phyloP scores from a whole-genome alignment of 73 alveolate genomes.

The Durusdinium trenchii region DNA sequence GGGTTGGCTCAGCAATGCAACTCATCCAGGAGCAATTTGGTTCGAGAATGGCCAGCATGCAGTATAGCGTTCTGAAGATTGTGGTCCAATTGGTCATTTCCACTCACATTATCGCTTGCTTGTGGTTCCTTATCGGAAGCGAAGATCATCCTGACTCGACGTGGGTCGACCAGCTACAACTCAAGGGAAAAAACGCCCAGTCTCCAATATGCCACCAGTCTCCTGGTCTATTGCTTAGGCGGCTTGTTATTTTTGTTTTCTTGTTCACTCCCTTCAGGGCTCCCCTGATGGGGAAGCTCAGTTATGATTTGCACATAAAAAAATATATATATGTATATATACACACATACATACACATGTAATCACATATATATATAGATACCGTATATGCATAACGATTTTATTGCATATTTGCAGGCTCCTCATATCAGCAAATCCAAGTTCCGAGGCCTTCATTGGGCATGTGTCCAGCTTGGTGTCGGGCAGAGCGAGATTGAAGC shows the following conservation, averaged over 20 bases:
- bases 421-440: background rate
- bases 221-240: background rate
- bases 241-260: no score
- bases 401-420: background rate
- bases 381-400: background rate
- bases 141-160: background rate
- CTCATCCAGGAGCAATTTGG: background rate
- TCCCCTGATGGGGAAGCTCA: background rate
- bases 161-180: background rate
- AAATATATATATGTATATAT: background rate
- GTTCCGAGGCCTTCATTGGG: conserved; percentile 27
- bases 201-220: background rate
- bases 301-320: no score
- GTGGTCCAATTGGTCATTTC: background rate
- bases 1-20: background rate
- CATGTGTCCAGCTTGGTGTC: conserved; percentile 25
- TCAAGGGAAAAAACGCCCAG: background rate
- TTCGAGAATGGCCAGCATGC: conserved; percentile 32
- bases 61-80: conserved; percentile 35
- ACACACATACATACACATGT: background rate
- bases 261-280: background rate
- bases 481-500: conserved; percentile 35
- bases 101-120: conserved; percentile 49
- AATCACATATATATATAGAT: no score
- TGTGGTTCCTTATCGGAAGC: background rate